A percentile compares a stretch with the other conserved stretches of the same genome.
Evolutionary conservation across 805 yeast genomes (phyloP).

Genomic region (Pichia paraexigua): DNA sequence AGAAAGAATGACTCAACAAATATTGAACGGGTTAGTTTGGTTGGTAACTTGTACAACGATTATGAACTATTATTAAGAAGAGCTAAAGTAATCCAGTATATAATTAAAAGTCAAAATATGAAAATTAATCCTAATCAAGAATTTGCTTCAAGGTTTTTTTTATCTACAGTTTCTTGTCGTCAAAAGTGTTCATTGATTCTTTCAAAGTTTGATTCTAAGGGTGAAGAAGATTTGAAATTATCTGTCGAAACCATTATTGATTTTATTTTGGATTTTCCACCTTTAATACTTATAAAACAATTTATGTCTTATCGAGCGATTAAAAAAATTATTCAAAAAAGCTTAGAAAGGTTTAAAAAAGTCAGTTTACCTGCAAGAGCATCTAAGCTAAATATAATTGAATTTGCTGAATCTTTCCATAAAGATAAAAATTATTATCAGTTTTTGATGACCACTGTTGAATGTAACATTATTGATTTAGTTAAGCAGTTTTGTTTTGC

Average conservation of each 20-base stretch:
- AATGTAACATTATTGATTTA: not conserved
- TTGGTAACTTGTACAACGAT: not conserved
- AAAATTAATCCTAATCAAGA: not conserved
- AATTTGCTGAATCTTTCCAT: not conserved
- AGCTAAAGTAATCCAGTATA: not conserved
- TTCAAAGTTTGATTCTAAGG: not conserved
- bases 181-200: not conserved
- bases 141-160: not conserved
- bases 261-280: not conserved
- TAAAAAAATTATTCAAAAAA: not conserved
- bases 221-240: not conserved
- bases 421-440: slow-evolving; percentile 1
- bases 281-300: not conserved
- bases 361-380: not conserved
- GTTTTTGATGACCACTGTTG: not conserved
- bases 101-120: not conserved
- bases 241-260: not conserved
- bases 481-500: not conserved
- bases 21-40: not conserved
- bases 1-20: not conserved
- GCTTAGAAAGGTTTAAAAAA: not conserved
- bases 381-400: not conserved
- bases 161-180: not conserved
- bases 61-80: not conserved
- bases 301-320: not conserved